Conservation (phyloP, 257 asterid species). For the Nicotiana knightiana region DNA sequence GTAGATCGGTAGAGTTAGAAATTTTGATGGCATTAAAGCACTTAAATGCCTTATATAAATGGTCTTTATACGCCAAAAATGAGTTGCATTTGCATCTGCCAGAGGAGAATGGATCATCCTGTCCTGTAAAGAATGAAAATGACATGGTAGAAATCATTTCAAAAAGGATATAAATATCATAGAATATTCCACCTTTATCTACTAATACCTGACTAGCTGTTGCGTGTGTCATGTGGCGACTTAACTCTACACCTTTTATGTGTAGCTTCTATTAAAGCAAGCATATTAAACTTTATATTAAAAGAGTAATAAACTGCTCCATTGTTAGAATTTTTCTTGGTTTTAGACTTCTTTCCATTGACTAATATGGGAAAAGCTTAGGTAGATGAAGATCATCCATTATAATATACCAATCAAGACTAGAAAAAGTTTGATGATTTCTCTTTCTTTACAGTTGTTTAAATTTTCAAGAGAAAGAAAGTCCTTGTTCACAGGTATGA, state of each 20-base stretch:
- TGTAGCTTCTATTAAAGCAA: neutral
- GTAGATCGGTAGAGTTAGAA: neutral
- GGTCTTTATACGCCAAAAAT: neutral
- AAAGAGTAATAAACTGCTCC: neutral
- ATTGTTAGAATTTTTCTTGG: neutral
- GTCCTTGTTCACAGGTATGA: constrained; percentile 57
- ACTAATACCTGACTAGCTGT: neutral
- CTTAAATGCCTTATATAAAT: neutral
- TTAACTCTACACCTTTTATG: neutral
- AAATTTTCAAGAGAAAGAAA: constrained; percentile 18
- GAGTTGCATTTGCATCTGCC: neutral
- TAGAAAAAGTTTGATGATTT: constrained; percentile 9
- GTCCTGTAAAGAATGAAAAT: neutral
- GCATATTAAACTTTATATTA: neutral
- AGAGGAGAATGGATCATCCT: neutral
- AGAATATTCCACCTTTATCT: neutral
- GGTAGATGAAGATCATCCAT: neutral
- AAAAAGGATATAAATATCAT: neutral
- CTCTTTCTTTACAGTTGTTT: constrained; percentile 3
- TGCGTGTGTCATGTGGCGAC: neutral
- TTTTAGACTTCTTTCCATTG: constrained; percentile 3
- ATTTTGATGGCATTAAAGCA: neutral
- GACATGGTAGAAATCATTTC: neutral
- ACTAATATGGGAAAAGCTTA: neutral
- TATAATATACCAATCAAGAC: constrained; percentile 14